Conservation (phyloP, 257 asterid genomes). For the Fraxinus pennsylvanica region DNA sequence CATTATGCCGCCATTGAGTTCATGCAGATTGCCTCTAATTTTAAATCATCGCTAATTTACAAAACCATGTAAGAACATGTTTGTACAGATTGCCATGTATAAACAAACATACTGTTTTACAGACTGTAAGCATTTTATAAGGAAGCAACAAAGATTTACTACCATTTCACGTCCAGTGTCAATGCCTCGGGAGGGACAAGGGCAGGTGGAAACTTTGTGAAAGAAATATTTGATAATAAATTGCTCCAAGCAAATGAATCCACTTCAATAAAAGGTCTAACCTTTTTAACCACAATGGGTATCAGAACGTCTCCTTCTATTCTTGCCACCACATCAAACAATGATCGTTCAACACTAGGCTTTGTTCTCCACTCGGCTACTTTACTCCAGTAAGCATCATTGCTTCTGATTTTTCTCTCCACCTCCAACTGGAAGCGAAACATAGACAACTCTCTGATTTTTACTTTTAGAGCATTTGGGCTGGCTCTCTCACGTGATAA, state of each 20-base stretch:
- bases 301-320: constrained; percentile 55
- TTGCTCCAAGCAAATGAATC: constrained; percentile 71
- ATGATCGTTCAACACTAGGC: constrained; percentile 60
- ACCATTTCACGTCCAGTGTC: constrained; percentile 84
- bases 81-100: constrained; percentile 22
- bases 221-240: constrained; percentile 72
- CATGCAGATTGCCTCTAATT: neutral
- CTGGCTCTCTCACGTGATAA: constrained; percentile 35
- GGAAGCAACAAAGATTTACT: constrained; percentile 27
- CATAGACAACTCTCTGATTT: constrained; percentile 44
- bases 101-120: constrained; percentile 19
- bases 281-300: constrained; percentile 54
- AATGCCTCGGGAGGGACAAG: constrained; percentile 73
- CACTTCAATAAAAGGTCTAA: constrained; percentile 47
- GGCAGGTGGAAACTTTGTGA: constrained; percentile 66
- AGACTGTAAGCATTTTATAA: neutral
- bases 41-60: constrained; percentile 18
- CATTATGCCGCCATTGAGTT: neutral
- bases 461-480: constrained; percentile 35
- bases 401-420: constrained; percentile 51
- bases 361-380: constrained; percentile 81
- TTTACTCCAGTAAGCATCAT: constrained; percentile 67
- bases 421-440: constrained; percentile 72
- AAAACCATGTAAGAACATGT: constrained; percentile 14
- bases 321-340: constrained; percentile 66